phyloP scores from a whole-genome alignment of 1,139 yeast genomes.

The Candida tropicalis region DNA sequence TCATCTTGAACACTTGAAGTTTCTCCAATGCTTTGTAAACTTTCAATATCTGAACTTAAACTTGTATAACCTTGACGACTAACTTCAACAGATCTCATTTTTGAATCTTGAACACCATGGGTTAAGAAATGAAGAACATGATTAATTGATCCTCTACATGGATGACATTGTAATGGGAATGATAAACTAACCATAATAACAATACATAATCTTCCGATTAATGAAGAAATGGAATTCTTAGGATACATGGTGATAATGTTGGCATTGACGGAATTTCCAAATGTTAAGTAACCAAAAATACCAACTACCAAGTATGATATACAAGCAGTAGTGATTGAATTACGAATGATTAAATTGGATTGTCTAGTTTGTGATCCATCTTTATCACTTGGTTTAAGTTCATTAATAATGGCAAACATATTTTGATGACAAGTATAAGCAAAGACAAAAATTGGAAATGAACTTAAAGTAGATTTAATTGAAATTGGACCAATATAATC shows the following conservation, averaged over 20 bases:
- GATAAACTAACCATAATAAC: slow-evolving; percentile 70
- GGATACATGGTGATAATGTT: slow-evolving; percentile 75
- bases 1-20: slow-evolving; percentile 27
- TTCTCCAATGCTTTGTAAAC: slow-evolving; percentile 18
- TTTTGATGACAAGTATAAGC: slow-evolving; percentile 97
- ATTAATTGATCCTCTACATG: slow-evolving; percentile 72
- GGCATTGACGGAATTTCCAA: slow-evolving; percentile 73
- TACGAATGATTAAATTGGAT: slow-evolving; percentile 55
- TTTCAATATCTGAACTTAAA: slow-evolving; percentile 25
- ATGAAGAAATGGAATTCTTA: slow-evolving; percentile 54
- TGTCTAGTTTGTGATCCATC: slow-evolving; percentile 54
- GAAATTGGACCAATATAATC: slow-evolving; percentile 44
- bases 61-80: slow-evolving; percentile 20
- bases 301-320: slow-evolving; percentile 75
- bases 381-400: slow-evolving; percentile 36
- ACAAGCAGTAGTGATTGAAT: slow-evolving; percentile 61
- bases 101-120: slow-evolving; percentile 28
- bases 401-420: slow-evolving; percentile 88
- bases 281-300: slow-evolving; percentile 80
- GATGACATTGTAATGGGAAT: slow-evolving; percentile 77
- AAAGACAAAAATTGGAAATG: slow-evolving; percentile 89
- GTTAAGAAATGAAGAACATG: slow-evolving; percentile 61
- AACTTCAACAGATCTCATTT: slow-evolving; percentile 14
- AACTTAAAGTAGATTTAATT: slow-evolving; percentile 36
- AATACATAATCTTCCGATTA: slow-evolving; percentile 71